Evolutionary conservation across 192 early-diverging fungal genomes (phyloP).

Genomic region (Lobosporangium transversale): DNA sequence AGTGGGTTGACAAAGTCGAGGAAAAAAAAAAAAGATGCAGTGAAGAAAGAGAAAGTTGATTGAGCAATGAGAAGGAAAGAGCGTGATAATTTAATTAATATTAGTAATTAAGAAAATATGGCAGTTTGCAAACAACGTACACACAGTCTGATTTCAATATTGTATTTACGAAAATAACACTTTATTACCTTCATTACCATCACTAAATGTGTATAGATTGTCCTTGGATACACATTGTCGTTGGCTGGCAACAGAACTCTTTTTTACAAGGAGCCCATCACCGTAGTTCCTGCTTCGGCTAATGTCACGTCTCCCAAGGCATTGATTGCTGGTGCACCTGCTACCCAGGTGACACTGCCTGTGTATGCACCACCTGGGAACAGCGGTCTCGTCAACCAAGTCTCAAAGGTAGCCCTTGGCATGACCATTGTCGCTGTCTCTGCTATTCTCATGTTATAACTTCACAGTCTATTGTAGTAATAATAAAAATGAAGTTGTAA

Average conservation of each 20-base stretch:
- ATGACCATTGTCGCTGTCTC: conserved; percentile 19
- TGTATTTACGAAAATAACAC: too few species aligned
- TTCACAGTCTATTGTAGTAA: background rate
- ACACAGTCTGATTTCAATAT: too few species aligned
- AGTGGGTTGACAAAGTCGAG: conserved; percentile 1
- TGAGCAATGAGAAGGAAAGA: background rate
- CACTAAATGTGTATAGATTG: too few species aligned
- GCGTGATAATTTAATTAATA: background rate
- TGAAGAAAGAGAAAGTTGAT: background rate
- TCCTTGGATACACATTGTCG: conserved; percentile 30
- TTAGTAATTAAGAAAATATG: too few species aligned
- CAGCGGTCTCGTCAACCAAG: conserved; percentile 23
- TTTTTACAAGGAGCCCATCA: conserved; percentile 29
- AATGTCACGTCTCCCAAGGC: conserved; percentile 21
- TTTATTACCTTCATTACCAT: too few species aligned
- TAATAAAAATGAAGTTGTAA: conserved; percentile 9
- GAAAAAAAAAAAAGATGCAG: background rate
- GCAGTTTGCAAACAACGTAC: too few species aligned
- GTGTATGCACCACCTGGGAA: conserved; percentile 13
- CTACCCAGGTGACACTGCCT: conserved; percentile 18
- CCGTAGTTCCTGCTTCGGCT: conserved; percentile 11
- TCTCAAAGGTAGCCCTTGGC: conserved; percentile 23
- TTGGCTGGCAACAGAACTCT: conserved; percentile 15
- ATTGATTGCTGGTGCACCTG: conserved; percentile 1
- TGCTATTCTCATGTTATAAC: conserved; percentile 22